Conservation (phyloP, 164 flowering plant species). For the Euptelea pleiosperma region DNA sequence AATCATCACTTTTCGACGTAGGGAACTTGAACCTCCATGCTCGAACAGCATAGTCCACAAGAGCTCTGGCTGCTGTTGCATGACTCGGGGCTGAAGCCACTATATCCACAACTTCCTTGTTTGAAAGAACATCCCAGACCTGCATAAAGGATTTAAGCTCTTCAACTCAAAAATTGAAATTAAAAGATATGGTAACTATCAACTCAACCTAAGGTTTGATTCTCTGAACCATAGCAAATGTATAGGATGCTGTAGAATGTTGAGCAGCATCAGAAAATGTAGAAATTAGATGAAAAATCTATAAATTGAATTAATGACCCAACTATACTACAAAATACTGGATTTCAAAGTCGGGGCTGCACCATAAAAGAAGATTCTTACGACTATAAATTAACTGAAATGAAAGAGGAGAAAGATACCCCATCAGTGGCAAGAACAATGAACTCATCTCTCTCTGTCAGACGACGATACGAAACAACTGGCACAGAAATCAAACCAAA, state of each 20-base stretch:
- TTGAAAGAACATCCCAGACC: constrained; percentile 88
- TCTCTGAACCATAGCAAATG: not conserved
- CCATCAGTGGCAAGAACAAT: constrained; percentile 70
- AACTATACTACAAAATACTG: not conserved
- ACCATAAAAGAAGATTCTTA: not conserved
- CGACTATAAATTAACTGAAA: not conserved
- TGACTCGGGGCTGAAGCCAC: constrained; percentile 74
- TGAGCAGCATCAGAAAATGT: not conserved
- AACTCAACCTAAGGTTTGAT: not conserved
- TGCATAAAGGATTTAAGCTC: constrained; percentile 17
- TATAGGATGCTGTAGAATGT: not conserved
- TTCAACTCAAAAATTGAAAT: not conserved
- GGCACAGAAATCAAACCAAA: constrained; percentile 72
- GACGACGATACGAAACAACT: constrained; percentile 48
- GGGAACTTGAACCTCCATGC: constrained; percentile 84
- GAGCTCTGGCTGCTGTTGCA: constrained; percentile 70
- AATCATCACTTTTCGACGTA: constrained; percentile 74
- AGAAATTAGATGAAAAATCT: not conserved
- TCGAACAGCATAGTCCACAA: constrained; percentile 72
- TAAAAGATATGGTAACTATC: not conserved
- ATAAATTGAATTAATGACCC: not conserved
- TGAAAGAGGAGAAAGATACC: constrained; percentile 34
- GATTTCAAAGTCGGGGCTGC: too few species aligned
- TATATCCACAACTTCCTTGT: constrained; percentile 72
- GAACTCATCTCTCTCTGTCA: constrained; percentile 57